A percentile compares a stretch with the other conserved stretches of the same genome.
phyloP scores from a whole-genome alignment of 257 asterid genomes.

The Thymus quinquecostatus region DNA sequence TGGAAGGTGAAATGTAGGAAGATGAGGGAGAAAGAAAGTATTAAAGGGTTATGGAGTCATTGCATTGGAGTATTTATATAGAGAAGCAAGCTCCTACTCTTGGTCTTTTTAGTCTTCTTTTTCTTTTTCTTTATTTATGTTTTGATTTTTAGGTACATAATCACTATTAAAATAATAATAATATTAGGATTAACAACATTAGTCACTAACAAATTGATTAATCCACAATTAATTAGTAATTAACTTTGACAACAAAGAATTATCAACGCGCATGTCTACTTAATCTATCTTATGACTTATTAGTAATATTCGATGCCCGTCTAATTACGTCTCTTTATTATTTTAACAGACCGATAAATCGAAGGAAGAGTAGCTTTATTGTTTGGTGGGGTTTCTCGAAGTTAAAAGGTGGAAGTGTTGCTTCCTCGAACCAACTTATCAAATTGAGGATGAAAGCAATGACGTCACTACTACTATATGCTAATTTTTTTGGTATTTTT shows the following conservation, averaged over 20 bases:
- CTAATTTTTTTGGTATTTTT: neutral
- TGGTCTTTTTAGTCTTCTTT: conserved; percentile 10
- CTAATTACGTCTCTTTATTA: no score
- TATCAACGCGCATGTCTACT: neutral
- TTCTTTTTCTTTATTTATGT: neutral
- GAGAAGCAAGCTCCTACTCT: conserved; percentile 27
- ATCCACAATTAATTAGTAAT: neutral
- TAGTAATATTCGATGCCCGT: no score
- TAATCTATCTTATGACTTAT: neutral
- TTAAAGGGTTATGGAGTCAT: conserved; percentile 19
- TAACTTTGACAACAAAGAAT: neutral
- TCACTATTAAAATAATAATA: no score
- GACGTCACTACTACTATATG: neutral
- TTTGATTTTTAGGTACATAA: neutral
- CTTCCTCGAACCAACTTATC: conserved; percentile 32
- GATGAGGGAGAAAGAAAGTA: neutral
- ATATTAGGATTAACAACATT: neutral
- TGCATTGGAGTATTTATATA: conserved; percentile 33
- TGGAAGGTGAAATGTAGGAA: neutral
- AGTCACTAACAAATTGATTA: neutral
- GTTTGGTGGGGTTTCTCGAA: conserved; percentile 48
- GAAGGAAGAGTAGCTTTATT: neutral
- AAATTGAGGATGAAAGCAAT: conserved; percentile 30
- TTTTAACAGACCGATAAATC: no score
- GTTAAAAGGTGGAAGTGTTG: conserved; percentile 32